These are phyloP conservation scores for Thermomyces lanuginosus DNA, from an alignment of 2,329 filamentous ascomycete species.

Conservation along the genomic window DNA sequence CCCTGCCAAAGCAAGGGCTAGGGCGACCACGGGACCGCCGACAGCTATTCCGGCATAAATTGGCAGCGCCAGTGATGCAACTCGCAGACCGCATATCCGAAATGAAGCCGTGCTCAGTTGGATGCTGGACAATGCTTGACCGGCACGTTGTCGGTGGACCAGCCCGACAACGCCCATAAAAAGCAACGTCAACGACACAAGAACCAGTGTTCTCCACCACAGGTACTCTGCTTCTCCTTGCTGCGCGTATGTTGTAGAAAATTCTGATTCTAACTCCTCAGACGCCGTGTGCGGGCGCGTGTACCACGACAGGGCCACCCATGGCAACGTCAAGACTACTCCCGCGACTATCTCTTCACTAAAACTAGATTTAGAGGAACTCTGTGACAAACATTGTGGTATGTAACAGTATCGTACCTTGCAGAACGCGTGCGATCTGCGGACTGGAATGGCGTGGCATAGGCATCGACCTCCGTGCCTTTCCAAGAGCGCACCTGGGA, in stretches of 20 bases:
- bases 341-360: constrained; percentile 35
- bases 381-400: neutral
- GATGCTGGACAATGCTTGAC: constrained; percentile 4
- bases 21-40: constrained; percentile 37
- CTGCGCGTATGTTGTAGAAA: constrained; percentile 4
- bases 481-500: constrained; percentile 7
- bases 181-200: constrained; percentile 18
- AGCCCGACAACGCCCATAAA: constrained; percentile 16
- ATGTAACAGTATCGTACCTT: constrained; percentile 5
- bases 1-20: constrained; percentile 33
- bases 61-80: constrained; percentile 33
- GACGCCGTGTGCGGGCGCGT: constrained; percentile 12
- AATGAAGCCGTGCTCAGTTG: constrained; percentile 7
- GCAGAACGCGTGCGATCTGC: too few relatives aligned
- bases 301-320: constrained; percentile 24
- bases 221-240: constrained; percentile 9
- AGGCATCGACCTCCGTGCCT: constrained; percentile 4
- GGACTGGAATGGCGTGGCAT: constrained; percentile 4
- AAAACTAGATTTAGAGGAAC: constrained; percentile 9
- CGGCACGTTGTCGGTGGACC: constrained; percentile 8
- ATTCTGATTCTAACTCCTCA: constrained; percentile 5
- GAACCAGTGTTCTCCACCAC: constrained; percentile 11
- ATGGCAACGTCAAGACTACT: constrained; percentile 25
- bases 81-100: constrained; percentile 15
- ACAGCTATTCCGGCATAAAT: constrained; percentile 41